Evolutionary conservation across 139 green algal species (phyloP), one percentile per base, ranked within the genome.

Genomic region (Spirogloea muscicola): DNA sequence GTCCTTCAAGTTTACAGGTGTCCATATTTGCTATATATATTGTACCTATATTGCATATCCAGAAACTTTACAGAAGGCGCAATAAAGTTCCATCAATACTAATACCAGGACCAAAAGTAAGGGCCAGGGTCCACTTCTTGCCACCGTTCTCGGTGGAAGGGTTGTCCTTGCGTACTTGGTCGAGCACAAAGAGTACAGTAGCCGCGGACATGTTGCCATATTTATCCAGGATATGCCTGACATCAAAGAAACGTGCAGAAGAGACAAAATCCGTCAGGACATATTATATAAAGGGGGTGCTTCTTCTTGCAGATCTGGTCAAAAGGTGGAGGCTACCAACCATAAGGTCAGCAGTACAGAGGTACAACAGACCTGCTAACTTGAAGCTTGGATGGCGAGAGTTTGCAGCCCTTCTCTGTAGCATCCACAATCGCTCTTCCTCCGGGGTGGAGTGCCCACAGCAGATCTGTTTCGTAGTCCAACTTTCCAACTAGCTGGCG

Each of bases 361-460:
- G n/a, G 38, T 66, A 3, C 41, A 70, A 70, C 13, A 70, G 13
- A 76, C 67, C 67, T 44, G 49, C 67, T 76, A 29, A 63, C 67
- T 76, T 76, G 67, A 16, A 76, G n/a, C 27, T 69, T 68, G 37
- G 33, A 34, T 41, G 67, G 16, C 51, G 36, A 39, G 29, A 76
- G 67, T 9, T 68, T 40, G 49, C 67, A 76, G 4, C 67, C 67
- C 49, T 37, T 49, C 49, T 76, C 49, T 21, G 49, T 69, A 29
- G 58, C 27, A 42, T 76, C 67, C 29, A 76, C 46, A 25, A 76
- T 59, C 9, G 67, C 58, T 34, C 66, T 76, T 40, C 67, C 67
- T n/a, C 67, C 67, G 9, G 67, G 67, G 46, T 76, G 67, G 33
- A 76, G 49, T 13, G 67, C 67, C 67, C 67, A 76, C 39, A 76